A percentile compares a stretch with the other conserved stretches of the same genome.
phyloP scores from a whole-genome alignment of 2,329 filamentous ascomycete genomes.

The Pyrenochaeta sp. region DNA sequence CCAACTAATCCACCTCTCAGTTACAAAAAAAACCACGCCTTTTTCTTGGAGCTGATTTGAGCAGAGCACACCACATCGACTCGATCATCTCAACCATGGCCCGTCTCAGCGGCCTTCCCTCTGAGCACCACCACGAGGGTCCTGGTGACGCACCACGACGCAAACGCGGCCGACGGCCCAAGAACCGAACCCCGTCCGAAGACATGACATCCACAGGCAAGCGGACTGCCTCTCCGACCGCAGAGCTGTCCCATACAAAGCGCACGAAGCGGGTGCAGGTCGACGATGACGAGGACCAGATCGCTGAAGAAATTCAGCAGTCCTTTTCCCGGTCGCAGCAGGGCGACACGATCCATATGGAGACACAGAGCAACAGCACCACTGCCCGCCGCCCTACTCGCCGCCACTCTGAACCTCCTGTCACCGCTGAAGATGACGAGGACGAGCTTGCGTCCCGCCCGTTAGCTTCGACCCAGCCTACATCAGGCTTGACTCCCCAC shows the following conservation, averaged over 20 bases:
- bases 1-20: not conserved
- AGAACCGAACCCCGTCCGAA: slow-evolving; percentile 32
- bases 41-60: not conserved
- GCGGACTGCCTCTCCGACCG: slow-evolving; percentile 39
- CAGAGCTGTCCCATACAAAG: slow-evolving; percentile 39
- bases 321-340: slow-evolving; percentile 37
- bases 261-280: slow-evolving; percentile 43
- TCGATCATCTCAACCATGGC: slow-evolving; percentile 34
- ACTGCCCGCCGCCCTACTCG: slow-evolving; percentile 33
- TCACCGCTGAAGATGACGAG: slow-evolving; percentile 27
- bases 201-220: slow-evolving; percentile 32
- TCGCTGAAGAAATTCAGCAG: slow-evolving; percentile 43
- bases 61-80: not conserved
- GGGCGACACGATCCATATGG: slow-evolving; percentile 25
- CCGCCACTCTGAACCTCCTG: slow-evolving; percentile 47
- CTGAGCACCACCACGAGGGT: slow-evolving; percentile 47
- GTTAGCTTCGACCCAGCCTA: slow-evolving; percentile 36
- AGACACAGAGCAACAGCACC: slow-evolving; percentile 20
- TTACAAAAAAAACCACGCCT: not conserved
- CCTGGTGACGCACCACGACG: slow-evolving; percentile 46
- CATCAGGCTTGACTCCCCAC: slow-evolving; percentile 43
- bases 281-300: slow-evolving; percentile 42
- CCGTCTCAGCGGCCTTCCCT: slow-evolving; percentile 44
- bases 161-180: slow-evolving; percentile 39
- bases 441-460: slow-evolving; percentile 28